Base-by-base conservation (phyloP, 2,329 filamentous ascomycete species). In the Shiraia sp. region DNA sequence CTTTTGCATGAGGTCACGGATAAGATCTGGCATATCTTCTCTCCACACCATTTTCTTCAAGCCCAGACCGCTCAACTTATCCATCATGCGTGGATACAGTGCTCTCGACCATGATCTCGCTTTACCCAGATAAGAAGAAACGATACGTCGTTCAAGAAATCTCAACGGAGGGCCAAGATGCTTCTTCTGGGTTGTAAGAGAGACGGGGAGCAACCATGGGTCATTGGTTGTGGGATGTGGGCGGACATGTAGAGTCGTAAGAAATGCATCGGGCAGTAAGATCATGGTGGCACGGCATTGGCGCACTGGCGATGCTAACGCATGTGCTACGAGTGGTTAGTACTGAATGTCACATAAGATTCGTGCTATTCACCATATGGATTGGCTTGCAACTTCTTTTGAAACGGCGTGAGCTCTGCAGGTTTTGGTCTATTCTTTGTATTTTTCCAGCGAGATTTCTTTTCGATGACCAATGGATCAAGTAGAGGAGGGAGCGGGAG, bases 281-380 rank as follows among this genome's bases (percentile, higher is more conserved):
- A 64, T 59, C 0, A 56, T 47, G 1, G 82, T 82, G 23, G 78
- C 59, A 15, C 66, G 57, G 55, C 85, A 88, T 42, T 63, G 54
- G 39, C 87, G 81, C 15, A 85, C 42, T 0, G 82, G 80, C 0
- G 79, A 79, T 22, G 79, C 79, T 15, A 90, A 76, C 6, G 82
- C 79, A 31, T 76, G 76, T 3, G 86, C 85, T 87, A 40, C 17
- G 23, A 29, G 13, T 14, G 23, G 26, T 52, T 39, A 55, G 40
- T 13, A 44, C 5, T 23, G 9, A 19, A 16, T 10, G 39, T 10
- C 19, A 10, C 27, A 32, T 33, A 26, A 3, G 13, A 26, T 25
- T 15, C 10, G 22, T 32, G 4, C 10, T 23, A 15, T 25, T 22
- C 71, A 86, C 84, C 86, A 53, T 80, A 89, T 2, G 83, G 75